A percentile compares a stretch with the other conserved stretches of the same genome.
Evolutionary conservation across 352 stramenopile species (phyloP).

Genomic region (Phytophthora rubi): DNA sequence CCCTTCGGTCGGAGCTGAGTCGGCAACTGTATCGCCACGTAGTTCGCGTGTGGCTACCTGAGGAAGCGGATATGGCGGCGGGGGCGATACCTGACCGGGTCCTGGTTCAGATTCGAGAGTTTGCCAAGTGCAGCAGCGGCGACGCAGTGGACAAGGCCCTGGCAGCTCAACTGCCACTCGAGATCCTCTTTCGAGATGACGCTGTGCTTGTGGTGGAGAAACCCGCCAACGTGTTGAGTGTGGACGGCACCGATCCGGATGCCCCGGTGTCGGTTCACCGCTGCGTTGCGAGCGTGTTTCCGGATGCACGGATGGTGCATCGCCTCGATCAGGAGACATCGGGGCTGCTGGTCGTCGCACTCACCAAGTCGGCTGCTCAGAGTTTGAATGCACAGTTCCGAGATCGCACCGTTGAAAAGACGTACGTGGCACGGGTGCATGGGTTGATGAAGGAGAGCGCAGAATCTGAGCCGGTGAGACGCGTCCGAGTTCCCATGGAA

Average conservation of each 20-base stretch:
- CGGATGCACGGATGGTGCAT: slow-evolving; percentile 74
- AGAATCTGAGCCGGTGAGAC: slow-evolving; percentile 22
- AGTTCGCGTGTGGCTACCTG: slow-evolving; percentile 38
- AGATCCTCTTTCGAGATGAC: slow-evolving; percentile 63
- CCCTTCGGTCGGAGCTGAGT: slow-evolving; percentile 33
- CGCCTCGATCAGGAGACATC: slow-evolving; percentile 83
- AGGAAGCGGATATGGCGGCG: slow-evolving; percentile 16
- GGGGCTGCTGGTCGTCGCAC: slow-evolving; percentile 68
- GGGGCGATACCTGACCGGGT: slow-evolving; percentile 48
- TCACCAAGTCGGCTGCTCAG: slow-evolving; percentile 65
- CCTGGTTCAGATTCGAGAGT: slow-evolving; percentile 53
- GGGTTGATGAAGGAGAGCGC: slow-evolving; percentile 38
- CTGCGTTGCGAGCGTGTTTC: slow-evolving; percentile 49
- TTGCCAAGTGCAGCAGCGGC: slow-evolving; percentile 27
- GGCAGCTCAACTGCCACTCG: slow-evolving; percentile 26
- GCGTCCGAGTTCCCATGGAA: slow-evolving; percentile 57
- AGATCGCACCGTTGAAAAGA: slow-evolving; percentile 59
- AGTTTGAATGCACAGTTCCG: slow-evolving; percentile 75
- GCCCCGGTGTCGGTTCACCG: slow-evolving; percentile 53
- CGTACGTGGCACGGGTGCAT: slow-evolving; percentile 62
- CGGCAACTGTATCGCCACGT: slow-evolving; percentile 32
- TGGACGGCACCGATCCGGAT: slow-evolving; percentile 51
- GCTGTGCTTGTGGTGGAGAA: slow-evolving; percentile 70
- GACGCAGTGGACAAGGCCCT: slow-evolving; percentile 20
- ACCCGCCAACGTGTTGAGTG: slow-evolving; percentile 57